Base-by-base conservation (phyloP, 2,329 filamentous ascomycete genomes). In the Botryotinia narcissicola region DNA sequence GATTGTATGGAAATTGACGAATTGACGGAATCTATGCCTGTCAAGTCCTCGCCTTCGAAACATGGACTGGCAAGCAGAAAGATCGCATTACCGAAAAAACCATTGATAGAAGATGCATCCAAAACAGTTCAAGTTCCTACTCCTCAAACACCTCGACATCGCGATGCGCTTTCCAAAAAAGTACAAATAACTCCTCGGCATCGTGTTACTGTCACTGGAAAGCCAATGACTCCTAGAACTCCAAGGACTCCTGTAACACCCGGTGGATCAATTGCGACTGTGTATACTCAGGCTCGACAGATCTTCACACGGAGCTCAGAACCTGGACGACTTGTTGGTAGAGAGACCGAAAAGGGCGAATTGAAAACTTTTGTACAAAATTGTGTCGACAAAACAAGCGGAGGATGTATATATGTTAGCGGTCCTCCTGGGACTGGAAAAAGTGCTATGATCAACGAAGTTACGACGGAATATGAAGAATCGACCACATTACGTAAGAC, bases 351-450 rank as follows among this genome's bases (percentile, higher is more conserved):
- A 80, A 85, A 88, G 59, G 84, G 86, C 22, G 90, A 94, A 76
- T 84, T 98, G 48, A 84, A 85, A 20, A 82, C 80, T 0, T 98
- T 97, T 80, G 86, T 98, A 69, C 84, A 88, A 57, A 87, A 87
- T 69, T 89, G 90, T 77, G 84, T 91, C 8, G 85, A 87, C 14
- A 82, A 88, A 29, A 85, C 85, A 18, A 88, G 87, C 4, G 90
- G 91, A 71, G 94, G 95, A 71, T 98, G 95, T 80, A 87, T 97
- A 70, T 99, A 99, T 81, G 92, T 99, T 77, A 98, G 95, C 78
- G 96, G 96, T 0, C 96, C 96, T 6, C 96, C 96, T 3, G 96
- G 96, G 18, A 99, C 96, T 0, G 96, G 96, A 72, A 99, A 99
- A 84, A 98, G 95, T 82, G 96, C 96, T 44, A 92, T 98, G 86